Evolutionary conservation across 208 protist species (phyloP).

Genomic region (Crithidia sp.): DNA sequence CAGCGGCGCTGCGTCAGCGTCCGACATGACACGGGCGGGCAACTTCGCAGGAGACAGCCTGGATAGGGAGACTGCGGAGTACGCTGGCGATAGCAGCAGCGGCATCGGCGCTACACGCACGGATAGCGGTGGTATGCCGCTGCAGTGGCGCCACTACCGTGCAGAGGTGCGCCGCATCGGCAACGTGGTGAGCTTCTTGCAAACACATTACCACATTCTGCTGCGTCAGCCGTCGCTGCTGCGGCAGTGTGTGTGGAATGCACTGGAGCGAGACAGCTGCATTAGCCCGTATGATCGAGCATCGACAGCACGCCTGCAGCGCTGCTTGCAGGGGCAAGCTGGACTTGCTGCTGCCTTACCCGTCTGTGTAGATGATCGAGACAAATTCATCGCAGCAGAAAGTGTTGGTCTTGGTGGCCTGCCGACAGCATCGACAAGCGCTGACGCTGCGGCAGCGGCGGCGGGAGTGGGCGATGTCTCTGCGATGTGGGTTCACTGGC

Average conservation of each 20-base stretch:
- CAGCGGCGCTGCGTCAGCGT: background rate
- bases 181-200: conserved; percentile 59
- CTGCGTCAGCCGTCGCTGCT: conserved; percentile 55
- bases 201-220: conserved; percentile 67
- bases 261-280: conserved; percentile 19
- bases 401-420: too few species aligned
- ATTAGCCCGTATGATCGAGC: conserved; percentile 47
- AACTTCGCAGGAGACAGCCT: background rate
- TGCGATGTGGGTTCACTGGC: conserved; percentile 68
- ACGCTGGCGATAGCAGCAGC: background rate
- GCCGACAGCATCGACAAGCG: too few species aligned
- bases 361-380: too few species aligned
- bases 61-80: background rate
- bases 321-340: background rate
- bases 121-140: conserved; percentile 1
- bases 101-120: background rate
- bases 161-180: conserved; percentile 31
- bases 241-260: conserved; percentile 74
- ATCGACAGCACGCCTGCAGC: conserved; percentile 14
- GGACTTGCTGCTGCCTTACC: background rate
- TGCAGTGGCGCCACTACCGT: conserved; percentile 30
- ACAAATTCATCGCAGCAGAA: too few species aligned
- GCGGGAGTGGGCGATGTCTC: background rate
- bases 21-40: background rate
- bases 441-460: background rate